Evolutionary conservation across 2,329 filamentous ascomycete genomes (phyloP).

Genomic region (Phaeosphaeria sp.): DNA sequence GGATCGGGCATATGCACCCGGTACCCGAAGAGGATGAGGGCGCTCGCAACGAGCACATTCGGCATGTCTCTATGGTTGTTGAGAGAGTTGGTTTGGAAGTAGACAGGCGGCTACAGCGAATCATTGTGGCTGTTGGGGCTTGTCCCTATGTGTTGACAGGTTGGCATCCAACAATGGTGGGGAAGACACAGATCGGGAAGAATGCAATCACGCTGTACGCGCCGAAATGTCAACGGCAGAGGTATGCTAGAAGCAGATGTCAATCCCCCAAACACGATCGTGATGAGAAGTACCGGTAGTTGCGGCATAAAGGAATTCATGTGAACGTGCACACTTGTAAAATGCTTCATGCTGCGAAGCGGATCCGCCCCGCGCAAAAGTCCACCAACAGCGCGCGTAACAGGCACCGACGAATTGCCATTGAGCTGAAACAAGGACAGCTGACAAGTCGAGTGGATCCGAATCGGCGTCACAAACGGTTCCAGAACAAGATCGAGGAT

Average conservation of each 20-base stretch:
- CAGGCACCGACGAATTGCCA: slow-evolving; percentile 5
- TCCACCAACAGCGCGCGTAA: slow-evolving; percentile 1
- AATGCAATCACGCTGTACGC: not conserved
- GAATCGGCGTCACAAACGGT: slow-evolving; percentile 16
- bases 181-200: not conserved
- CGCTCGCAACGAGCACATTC: slow-evolving; percentile 2
- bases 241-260: not conserved
- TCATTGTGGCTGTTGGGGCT: not conserved
- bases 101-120: not conserved
- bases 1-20: slow-evolving; percentile 20
- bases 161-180: not conserved
- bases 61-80: not conserved
- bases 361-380: slow-evolving; percentile 7
- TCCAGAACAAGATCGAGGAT: slow-evolving; percentile 22
- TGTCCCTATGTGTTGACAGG: not conserved
- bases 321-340: slow-evolving; percentile 6
- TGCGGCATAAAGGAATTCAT: not conserved
- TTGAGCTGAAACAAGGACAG: slow-evolving; percentile 23
- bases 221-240: not conserved
- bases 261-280: not conserved
- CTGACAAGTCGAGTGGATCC: slow-evolving; percentile 29
- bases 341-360: slow-evolving; percentile 8
- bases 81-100: not conserved
- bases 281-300: not conserved
- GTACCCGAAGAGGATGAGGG: slow-evolving; percentile 13